A percentile compares a stretch with the other conserved stretches of the same genome.
phyloP scores from a whole-genome alignment of 2,329 filamentous ascomycete species.

The Cercospora nicotianae region DNA sequence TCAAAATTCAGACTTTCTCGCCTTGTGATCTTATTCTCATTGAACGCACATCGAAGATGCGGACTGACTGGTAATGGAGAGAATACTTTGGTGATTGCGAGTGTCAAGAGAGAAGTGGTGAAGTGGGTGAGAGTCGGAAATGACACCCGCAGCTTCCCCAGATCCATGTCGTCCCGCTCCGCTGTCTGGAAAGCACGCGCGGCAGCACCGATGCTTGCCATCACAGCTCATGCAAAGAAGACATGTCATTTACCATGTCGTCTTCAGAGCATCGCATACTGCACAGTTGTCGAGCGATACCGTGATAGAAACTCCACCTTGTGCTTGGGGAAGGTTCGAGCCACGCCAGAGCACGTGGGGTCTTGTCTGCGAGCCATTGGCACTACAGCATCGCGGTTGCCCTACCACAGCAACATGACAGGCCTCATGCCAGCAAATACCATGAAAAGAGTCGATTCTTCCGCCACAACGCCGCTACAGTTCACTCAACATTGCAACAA shows the following conservation, averaged over 20 bases:
- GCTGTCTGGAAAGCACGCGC: neutral
- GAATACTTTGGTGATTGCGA: neutral
- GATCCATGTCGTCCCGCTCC: neutral
- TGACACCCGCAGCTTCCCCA: neutral
- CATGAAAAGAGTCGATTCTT: neutral
- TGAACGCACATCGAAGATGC: neutral
- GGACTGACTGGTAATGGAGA: neutral
- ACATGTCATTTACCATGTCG: neutral
- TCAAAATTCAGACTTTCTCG: neutral
- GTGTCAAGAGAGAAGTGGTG: neutral
- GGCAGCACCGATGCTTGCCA: neutral
- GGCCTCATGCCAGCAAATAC: neutral
- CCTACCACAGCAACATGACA: neutral
- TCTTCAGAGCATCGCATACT: neutral
- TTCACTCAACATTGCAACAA: constrained; percentile 12
- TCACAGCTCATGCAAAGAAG: neutral
- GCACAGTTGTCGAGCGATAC: neutral
- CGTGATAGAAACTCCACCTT: neutral
- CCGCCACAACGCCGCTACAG: neutral
- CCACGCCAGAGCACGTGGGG: neutral
- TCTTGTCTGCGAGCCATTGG: neutral
- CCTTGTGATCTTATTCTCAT: neutral
- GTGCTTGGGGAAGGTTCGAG: neutral
- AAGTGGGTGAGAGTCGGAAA: neutral
- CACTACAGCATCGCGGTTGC: neutral